Percentiles rank a stretch among this genome's conserved stretches.
Evolutionary conservation across 495 filamentous ascomycete genomes (phyloP).

Genomic region (Tuber aestivum): DNA sequence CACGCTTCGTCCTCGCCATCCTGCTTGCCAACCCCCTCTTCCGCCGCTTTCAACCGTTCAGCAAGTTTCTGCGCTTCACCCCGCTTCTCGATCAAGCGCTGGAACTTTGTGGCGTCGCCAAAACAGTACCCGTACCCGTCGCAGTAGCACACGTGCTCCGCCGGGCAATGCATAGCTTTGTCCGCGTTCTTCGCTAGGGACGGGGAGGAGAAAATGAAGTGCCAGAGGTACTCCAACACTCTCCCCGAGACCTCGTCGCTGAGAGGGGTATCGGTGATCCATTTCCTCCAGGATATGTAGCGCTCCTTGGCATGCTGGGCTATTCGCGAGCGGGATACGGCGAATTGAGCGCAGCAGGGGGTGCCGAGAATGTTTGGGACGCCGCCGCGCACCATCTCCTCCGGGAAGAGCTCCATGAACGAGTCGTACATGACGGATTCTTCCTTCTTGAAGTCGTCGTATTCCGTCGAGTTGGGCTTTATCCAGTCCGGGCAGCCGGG

Average conservation of each 20-base stretch:
- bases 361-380: constrained; percentile 51
- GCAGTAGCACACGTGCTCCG: constrained; percentile 66
- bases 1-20: constrained; percentile 17
- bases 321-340: constrained; percentile 54
- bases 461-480: constrained; percentile 43
- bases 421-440: constrained; percentile 42
- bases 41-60: constrained; percentile 49
- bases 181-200: constrained; percentile 46
- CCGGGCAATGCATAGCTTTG: constrained; percentile 56
- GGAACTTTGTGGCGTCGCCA: constrained; percentile 53
- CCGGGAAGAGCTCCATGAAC: constrained; percentile 56
- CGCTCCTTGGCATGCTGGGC: constrained; percentile 48
- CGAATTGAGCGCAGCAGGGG: constrained; percentile 68
- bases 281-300: constrained; percentile 54
- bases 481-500: constrained; percentile 64
- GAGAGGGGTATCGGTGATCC: constrained; percentile 57
- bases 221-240: constrained; percentile 69
- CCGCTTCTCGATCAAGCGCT: constrained; percentile 48
- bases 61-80: constrained; percentile 47
- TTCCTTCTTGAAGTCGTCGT: constrained; percentile 33
- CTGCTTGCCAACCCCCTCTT: constrained; percentile 37
- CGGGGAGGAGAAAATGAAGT: constrained; percentile 54
- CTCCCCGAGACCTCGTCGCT: constrained; percentile 56
- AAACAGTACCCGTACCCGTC: constrained; percentile 76
- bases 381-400: constrained; percentile 42